phyloP scores from a whole-genome alignment of 73 alveolate genomes.

The Paraurostyla sp. region DNA sequence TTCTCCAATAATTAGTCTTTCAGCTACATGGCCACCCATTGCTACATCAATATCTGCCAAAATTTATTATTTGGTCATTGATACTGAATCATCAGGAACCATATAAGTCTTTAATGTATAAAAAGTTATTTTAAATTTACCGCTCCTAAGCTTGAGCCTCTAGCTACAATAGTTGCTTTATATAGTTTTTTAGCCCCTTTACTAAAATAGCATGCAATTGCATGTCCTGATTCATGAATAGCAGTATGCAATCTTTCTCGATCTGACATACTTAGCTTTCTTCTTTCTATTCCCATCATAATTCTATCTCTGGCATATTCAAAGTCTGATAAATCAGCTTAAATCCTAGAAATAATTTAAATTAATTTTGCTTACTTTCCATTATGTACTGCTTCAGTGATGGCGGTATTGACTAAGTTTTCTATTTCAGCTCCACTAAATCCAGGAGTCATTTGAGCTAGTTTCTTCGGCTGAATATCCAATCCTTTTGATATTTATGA shows the following conservation, averaged over 20 bases:
- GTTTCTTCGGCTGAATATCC: constrained; percentile 74
- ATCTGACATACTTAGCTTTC: constrained; percentile 40
- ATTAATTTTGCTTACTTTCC: constrained; percentile 45
- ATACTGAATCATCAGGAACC: constrained; percentile 61
- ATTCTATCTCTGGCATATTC: constrained; percentile 69
- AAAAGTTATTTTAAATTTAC: not conserved
- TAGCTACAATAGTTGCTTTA: constrained; percentile 67
- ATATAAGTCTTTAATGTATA: not conserved
- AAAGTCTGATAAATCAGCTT: constrained; percentile 65
- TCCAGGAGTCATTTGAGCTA: constrained; percentile 96
- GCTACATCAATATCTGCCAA: constrained; percentile 80
- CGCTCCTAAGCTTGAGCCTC: constrained; percentile 66
- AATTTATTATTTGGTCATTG: constrained; percentile 52
- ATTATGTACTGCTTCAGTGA: constrained; percentile 83
- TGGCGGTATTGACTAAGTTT: constrained; percentile 84
- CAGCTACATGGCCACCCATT: constrained; percentile 91
- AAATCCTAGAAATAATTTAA: not conserved
- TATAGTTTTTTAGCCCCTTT: constrained; percentile 55
- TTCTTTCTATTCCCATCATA: constrained; percentile 73
- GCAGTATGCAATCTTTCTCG: constrained; percentile 67
- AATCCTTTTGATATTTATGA: constrained; percentile 70
- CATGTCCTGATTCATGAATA: constrained; percentile 73
- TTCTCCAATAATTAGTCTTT: constrained; percentile 77
- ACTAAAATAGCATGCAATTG: constrained; percentile 69
- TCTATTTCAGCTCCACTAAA: constrained; percentile 94